Evolutionary conservation across 1,284 basidiomycete species (phyloP).

Genomic region (Ganoderma meredithae): DNA sequence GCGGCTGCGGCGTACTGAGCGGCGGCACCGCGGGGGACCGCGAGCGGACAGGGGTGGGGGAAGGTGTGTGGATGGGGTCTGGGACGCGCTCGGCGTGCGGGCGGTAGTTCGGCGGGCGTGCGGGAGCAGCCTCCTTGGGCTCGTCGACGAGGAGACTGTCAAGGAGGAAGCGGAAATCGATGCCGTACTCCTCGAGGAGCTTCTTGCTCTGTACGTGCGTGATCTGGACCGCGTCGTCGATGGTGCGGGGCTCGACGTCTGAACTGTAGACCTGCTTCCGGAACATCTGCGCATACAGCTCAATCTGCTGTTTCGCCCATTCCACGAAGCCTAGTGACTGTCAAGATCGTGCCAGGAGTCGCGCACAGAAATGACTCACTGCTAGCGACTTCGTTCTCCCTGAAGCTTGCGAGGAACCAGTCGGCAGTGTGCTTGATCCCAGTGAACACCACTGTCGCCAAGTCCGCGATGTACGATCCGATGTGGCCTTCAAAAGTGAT

Average conservation of each 20-base stretch:
- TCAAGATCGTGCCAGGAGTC: no score
- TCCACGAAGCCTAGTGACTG: slow-evolving; percentile 80
- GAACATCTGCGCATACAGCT: slow-evolving; percentile 87
- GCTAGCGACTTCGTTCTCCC: slow-evolving; percentile 92
- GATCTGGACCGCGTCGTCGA: slow-evolving; percentile 81
- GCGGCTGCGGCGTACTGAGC: slow-evolving; percentile 29
- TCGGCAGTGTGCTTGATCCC: slow-evolving; percentile 95
- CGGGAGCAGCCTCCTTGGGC: slow-evolving; percentile 45
- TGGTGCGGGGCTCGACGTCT: slow-evolving; percentile 70
- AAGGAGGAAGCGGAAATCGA: slow-evolving; percentile 90
- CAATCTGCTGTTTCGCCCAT: slow-evolving; percentile 92
- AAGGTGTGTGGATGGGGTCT: slow-evolving; percentile 40
- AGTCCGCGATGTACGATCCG: slow-evolving; percentile 80
- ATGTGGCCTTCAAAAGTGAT: slow-evolving; percentile 94
- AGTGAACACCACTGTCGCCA: slow-evolving; percentile 87
- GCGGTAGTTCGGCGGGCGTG: slow-evolving; percentile 44
- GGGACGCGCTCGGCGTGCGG: slow-evolving; percentile 40
- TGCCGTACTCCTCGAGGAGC: slow-evolving; percentile 90
- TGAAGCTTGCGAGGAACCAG: slow-evolving; percentile 97
- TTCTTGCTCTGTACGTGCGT: slow-evolving; percentile 83
- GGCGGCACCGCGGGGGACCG: slow-evolving; percentile 42
- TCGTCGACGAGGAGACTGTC: slow-evolving; percentile 70
- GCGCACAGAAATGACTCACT: no score
- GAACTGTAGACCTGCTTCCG: slow-evolving; percentile 90
- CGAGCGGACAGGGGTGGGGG: slow-evolving; percentile 38